A percentile compares a stretch with the other conserved stretches of the same genome.
phyloP scores from a whole-genome alignment of 164 flowering plant genomes.

The Vitis rupestris region DNA sequence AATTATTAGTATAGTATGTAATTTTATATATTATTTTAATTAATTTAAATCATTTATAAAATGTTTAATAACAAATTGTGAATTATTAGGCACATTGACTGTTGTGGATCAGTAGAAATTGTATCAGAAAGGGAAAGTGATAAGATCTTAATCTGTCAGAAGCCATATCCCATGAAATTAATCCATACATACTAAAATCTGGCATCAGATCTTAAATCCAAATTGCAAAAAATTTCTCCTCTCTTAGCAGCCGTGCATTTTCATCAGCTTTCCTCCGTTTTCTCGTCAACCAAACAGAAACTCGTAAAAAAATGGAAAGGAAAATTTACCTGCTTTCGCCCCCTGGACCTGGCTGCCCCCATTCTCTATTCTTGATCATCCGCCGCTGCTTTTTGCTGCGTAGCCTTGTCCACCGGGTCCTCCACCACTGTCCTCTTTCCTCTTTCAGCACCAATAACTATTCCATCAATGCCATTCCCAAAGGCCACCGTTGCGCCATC shows the following conservation, averaged over 20 bases:
- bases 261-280: slow-evolving; percentile 13
- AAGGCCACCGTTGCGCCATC: slow-evolving; percentile 15
- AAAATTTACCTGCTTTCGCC: slow-evolving; percentile 53
- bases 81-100: too few relatives aligned
- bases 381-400: slow-evolving; percentile 58
- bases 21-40: too few relatives aligned
- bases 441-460: slow-evolving; percentile 24
- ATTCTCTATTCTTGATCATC: slow-evolving; percentile 71
- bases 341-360: slow-evolving; percentile 66
- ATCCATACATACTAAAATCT: too few relatives aligned
- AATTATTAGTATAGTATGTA: too few relatives aligned
- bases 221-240: slow-evolving; percentile 32
- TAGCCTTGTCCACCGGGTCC: slow-evolving; percentile 51
- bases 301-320: not conserved
- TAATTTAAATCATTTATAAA: too few relatives aligned
- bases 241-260: slow-evolving; percentile 32
- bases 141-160: too few relatives aligned
- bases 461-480: slow-evolving; percentile 18
- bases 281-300: not conserved
- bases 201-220: too few relatives aligned
- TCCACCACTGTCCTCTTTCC: slow-evolving; percentile 35
- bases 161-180: too few relatives aligned
- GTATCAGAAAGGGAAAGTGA: too few relatives aligned
- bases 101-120: too few relatives aligned
- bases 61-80: too few relatives aligned